Base-by-base conservation (phyloP, 2,329 filamentous ascomycete species). In the Colletotrichum chlorophyti region DNA sequence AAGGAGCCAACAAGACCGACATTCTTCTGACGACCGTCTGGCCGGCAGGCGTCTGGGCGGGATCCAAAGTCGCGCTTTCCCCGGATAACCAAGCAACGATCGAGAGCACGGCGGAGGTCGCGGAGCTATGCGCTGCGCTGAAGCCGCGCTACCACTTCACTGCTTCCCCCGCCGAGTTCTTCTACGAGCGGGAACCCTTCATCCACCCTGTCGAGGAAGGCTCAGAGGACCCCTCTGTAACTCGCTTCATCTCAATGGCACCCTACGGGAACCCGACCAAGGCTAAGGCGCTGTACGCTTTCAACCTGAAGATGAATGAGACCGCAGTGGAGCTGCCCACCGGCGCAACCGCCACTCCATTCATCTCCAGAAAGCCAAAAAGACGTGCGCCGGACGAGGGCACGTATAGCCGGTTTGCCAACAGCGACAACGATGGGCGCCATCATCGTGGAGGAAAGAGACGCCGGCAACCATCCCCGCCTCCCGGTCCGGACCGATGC, bases 101-200 rank as follows among this genome's bases (percentile, higher is more conserved):
- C 1, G 65, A 77, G 19, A 81, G 83, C 54, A 84, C 85, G n/a
- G 82, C 87, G 50, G 85, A 87, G 53, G 79, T 98, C 37, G 86
- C 93, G 6, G 90, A 96, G 59, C 81, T 99, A 10, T 94, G 90
- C 67, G 81, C 87, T 3, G 76, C 85, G 1, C 75, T 99, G 17
- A 95, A 93, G 71, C 95, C 95, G n/a, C 87, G 91, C 24, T 99
- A 99, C 69, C 93, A 98, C 72, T 88, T 98, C 68, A 87, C 91
- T 2, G 80, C 84, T 4, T 91, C 91, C 0, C 81, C 85, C 1
- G 72, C 70, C 8, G 75, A 81, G 6, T 87, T 87, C 66, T 94
- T 91, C 74, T 98, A 89, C 71, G 94, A 99, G 75, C 87, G 95
- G 53, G 95, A 98, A 73, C 92, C 94, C 0, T 99, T 97, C 77